A percentile compares a stretch with the other conserved stretches of the same genome.
These are phyloP conservation scores for Fusarium temperatum DNA, from an alignment of 2,329 filamentous ascomycete species.

Conservation along the genomic window DNA sequence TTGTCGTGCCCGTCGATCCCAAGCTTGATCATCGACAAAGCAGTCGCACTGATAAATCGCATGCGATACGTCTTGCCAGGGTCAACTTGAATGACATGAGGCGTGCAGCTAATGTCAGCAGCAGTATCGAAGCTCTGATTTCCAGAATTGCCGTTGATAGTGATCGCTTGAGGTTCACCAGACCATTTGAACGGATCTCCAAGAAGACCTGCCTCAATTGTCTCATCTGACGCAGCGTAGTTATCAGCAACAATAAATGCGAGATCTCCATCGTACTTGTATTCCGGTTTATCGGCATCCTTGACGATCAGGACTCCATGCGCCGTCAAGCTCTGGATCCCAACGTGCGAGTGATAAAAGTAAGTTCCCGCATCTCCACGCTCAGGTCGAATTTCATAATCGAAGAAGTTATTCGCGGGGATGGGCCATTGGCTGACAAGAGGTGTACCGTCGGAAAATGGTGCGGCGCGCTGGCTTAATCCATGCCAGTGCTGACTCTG, in stretches of 20 bases:
- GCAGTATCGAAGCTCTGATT: constrained; percentile 20
- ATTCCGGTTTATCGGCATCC: constrained; percentile 57
- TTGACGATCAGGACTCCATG: constrained; percentile 65
- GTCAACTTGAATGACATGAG: constrained; percentile 21
- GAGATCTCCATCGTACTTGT: constrained; percentile 69
- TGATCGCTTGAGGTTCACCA: constrained; percentile 60
- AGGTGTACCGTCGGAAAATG: constrained; percentile 72
- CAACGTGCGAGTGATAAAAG: constrained; percentile 75
- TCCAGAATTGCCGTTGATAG: constrained; percentile 35
- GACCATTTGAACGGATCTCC: constrained; percentile 63
- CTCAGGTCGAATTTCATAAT: constrained; percentile 69
- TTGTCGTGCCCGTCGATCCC: constrained; percentile 7
- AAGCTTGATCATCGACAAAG: constrained; percentile 19
- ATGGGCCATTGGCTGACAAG: constrained; percentile 73
- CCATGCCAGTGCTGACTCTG: constrained; percentile 71
- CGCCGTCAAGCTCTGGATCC: constrained; percentile 67
- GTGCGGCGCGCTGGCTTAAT: constrained; percentile 64
- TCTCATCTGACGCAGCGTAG: constrained; percentile 62
- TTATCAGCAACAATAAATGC: constrained; percentile 62
- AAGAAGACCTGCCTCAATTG: constrained; percentile 60
- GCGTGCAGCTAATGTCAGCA: constrained; percentile 11
- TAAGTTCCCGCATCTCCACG: constrained; percentile 68
- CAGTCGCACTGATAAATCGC: constrained; percentile 20
- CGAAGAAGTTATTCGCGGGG: constrained; percentile 68
- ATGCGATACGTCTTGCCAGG: constrained; percentile 12